Evolutionary conservation across 2,329 filamentous ascomycete genomes (phyloP), one percentile per base, ranked within the genome.

Genomic region (Stachybotrys chlorohalonatus): DNA sequence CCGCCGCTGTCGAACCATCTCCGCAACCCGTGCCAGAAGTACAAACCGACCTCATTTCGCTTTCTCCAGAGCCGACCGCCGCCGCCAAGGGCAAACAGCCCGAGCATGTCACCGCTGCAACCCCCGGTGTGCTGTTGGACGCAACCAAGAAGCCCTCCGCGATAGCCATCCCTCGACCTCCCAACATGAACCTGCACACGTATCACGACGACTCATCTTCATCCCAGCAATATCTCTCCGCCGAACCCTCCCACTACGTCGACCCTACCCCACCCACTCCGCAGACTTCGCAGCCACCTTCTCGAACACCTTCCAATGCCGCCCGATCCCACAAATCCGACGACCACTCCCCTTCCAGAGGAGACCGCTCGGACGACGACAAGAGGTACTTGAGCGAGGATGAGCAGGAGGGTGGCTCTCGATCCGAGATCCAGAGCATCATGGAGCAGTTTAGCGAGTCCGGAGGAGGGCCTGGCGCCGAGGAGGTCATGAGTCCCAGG

Each of bases 401-500:
- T 63, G 80, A 83, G 54, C 80, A 82, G 24, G 85, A 91, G 51
- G 81, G 82, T 52, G 84, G 83, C 52, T 90, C 89, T 1, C 83
- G 84, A 56, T 86, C 87, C 6, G 94, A 99, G 73, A 96, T 99
- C 57, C 90, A 96, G 71, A 95, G 82, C 67, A 97, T 99, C 68
- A 97, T 99, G 90, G 90, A 90, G 58, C 94, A 97, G 71, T 97
- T 97, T 63, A 86, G 87, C 62, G 85, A 89, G 65, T 83, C 83
- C 52, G 83, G 83, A 31, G 83, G 84, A 52, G 89, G 85, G 0
- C 87, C 85, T 1, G 86, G 80, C 6, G 84, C 82, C 57, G 86
- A 93, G 52, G 90, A 95, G 69, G 90, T 96, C 66, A 95, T 96
- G 90, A 96, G 91, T 58, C 91, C 91, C 6, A 81, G 90, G 32